phyloP scores from a whole-genome alignment of 1,284 basidiomycete species.

The Tremellales sp. region DNA sequence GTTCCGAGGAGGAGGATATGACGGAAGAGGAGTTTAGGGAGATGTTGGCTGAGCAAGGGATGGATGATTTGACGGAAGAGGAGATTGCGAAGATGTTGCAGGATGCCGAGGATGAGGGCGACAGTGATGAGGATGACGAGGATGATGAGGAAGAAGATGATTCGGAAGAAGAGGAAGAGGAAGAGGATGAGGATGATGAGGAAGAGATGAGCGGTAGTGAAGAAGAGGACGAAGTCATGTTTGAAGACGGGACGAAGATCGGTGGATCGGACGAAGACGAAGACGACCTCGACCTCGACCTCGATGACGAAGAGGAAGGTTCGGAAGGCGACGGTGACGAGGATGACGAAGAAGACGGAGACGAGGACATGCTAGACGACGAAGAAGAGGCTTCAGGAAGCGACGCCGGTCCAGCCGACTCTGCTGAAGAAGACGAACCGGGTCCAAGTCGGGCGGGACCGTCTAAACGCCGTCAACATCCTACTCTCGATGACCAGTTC shows the following conservation, averaged over 20 bases:
- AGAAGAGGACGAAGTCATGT: conserved; percentile 8
- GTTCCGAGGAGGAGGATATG: conserved; percentile 38
- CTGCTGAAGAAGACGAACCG: conserved; percentile 28
- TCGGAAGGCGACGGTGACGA: conserved; percentile 25
- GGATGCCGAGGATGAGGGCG: conserved; percentile 3
- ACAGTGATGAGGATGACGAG: conserved; percentile 4
- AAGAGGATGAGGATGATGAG: conserved; percentile 13
- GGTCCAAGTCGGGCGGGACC: conserved; percentile 33
- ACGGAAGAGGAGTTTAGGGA: conserved; percentile 35
- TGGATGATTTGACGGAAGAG: conserved; percentile 19
- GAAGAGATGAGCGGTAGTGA: conserved; percentile 15
- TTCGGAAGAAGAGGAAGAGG: conserved; percentile 6
- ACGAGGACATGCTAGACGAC: conserved; percentile 49
- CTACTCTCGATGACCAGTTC: conserved; percentile 85
- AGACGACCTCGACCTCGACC: conserved; percentile 1
- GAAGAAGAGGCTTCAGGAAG: conserved; percentile 14
- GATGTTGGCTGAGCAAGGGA: conserved; percentile 26
- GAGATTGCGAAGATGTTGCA: conserved; percentile 16
- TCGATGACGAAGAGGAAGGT: conserved; percentile 2
- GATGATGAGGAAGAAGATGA: conserved; percentile 3
- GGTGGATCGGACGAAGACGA: conserved; percentile 6
- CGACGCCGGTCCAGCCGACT: conserved; percentile 16
- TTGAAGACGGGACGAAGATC: background rate
- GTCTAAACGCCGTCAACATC: conserved; percentile 48
- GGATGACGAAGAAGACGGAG: conserved; percentile 49